Evolutionary conservation across 192 early-diverging fungal species (phyloP).

Genomic region (Bifiguratus adelaidae): DNA sequence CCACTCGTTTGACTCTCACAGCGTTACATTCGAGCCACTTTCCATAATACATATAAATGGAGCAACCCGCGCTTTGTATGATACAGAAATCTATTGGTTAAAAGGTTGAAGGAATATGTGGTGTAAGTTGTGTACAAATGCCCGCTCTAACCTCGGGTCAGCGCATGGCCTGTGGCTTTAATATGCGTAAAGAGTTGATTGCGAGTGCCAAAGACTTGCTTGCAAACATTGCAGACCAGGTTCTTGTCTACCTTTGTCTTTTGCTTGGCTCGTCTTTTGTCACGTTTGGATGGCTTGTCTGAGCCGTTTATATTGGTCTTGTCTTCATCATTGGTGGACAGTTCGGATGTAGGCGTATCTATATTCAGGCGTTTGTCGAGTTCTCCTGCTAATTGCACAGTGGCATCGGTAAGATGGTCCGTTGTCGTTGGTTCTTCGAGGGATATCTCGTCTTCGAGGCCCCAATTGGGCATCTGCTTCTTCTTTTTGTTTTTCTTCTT

Average conservation of each 20-base stretch:
- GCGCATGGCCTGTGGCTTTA: slow-evolving; percentile 76
- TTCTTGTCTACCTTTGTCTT: slow-evolving; percentile 35
- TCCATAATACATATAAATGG: too few relatives aligned
- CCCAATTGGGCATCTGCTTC: slow-evolving; percentile 29
- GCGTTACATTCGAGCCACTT: too few relatives aligned
- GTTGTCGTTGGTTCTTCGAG: too few relatives aligned
- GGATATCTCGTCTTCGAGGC: slow-evolving; percentile 21
- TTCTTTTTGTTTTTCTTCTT: slow-evolving; percentile 45
- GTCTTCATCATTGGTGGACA: slow-evolving; percentile 10
- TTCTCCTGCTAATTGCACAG: too few relatives aligned
- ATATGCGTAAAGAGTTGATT: slow-evolving; percentile 88
- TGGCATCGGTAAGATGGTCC: too few relatives aligned
- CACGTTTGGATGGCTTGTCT: slow-evolving; percentile 42
- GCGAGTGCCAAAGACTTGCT: slow-evolving; percentile 54
- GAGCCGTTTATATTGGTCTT: slow-evolving; percentile 1
- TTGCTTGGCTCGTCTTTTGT: slow-evolving; percentile 52
- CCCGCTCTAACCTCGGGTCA: slow-evolving; percentile 17
- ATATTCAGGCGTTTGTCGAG: too few relatives aligned
- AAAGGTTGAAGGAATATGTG: too few relatives aligned
- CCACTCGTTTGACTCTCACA: too few relatives aligned
- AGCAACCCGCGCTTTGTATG: too few relatives aligned
- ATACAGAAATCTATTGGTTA: too few relatives aligned
- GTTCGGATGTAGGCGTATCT: too few relatives aligned
- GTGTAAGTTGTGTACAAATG: too few relatives aligned
- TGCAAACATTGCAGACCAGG: slow-evolving; percentile 73